Conservation (phyloP, 192 early-diverging fungal species). For the Phycomyces blakesleeanus region DNA sequence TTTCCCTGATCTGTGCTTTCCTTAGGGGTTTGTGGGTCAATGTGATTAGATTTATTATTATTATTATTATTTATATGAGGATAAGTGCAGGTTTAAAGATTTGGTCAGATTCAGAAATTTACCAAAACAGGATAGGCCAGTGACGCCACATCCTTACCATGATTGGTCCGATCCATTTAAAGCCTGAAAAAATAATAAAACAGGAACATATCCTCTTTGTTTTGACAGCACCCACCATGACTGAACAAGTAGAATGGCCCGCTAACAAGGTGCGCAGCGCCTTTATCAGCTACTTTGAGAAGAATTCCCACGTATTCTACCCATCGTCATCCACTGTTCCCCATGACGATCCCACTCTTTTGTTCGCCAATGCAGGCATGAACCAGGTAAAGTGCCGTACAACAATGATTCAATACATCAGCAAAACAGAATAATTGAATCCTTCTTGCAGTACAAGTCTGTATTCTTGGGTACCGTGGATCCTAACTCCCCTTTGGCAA, state of each 20-base stretch:
- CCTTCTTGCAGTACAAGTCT: slow-evolving; percentile 76
- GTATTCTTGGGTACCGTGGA: slow-evolving; percentile 96
- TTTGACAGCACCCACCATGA: neutral
- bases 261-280: slow-evolving; percentile 76
- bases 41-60: too few relatives aligned
- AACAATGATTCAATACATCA: too few relatives aligned
- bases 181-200: neutral
- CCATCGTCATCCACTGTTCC: slow-evolving; percentile 92
- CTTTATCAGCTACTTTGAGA: slow-evolving; percentile 85
- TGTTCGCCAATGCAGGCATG: slow-evolving; percentile 98
- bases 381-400: slow-evolving; percentile 90
- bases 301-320: slow-evolving; percentile 69
- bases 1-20: too few relatives aligned
- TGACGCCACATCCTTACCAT: too few relatives aligned
- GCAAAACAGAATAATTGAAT: neutral
- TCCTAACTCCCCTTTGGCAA: slow-evolving; percentile 87
- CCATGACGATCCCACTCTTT: slow-evolving; percentile 91
- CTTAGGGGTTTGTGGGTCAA: too few relatives aligned
- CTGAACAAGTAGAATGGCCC: slow-evolving; percentile 56
- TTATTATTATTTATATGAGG: too few relatives aligned
- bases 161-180: slow-evolving; percentile 1
- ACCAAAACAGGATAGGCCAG: too few relatives aligned
- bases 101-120: too few relatives aligned
- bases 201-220: neutral
- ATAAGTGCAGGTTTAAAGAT: too few relatives aligned